Conservation (phyloP, 1,284 basidiomycete species). For the Melampsora americana region DNA sequence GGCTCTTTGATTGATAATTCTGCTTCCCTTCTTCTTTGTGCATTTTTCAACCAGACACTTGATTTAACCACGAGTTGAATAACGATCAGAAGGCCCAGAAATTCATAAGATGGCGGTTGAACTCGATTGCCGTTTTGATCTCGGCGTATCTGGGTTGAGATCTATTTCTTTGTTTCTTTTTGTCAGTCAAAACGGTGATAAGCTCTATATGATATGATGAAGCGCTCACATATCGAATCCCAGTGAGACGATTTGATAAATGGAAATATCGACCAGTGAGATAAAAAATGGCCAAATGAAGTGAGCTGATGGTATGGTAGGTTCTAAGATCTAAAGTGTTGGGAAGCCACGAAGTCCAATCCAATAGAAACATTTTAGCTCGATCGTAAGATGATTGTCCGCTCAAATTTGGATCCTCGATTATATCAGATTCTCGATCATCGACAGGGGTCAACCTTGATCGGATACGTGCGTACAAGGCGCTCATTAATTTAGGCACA, state of each 20-base stretch:
- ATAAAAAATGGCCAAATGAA: slow-evolving; percentile 56
- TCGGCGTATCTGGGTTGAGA: slow-evolving; percentile 28
- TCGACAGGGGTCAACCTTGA: slow-evolving; percentile 12
- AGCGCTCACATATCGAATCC: slow-evolving; percentile 52
- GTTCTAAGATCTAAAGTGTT: slow-evolving; percentile 51
- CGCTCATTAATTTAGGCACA: slow-evolving; percentile 12
- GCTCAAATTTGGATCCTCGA: slow-evolving; percentile 22
- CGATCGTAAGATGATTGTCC: slow-evolving; percentile 30
- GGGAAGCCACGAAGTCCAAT: slow-evolving; percentile 36
- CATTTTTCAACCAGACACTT: neutral
- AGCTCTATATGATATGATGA: neutral
- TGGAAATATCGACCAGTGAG: slow-evolving; percentile 55
- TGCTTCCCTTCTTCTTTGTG: slow-evolving; percentile 10
- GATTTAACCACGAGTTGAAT: slow-evolving; percentile 27
- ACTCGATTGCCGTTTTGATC: slow-evolving; percentile 25
- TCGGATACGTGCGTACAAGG: slow-evolving; percentile 20
- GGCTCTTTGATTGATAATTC: neutral
- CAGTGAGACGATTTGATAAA: slow-evolving; percentile 53
- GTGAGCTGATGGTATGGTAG: slow-evolving; percentile 51
- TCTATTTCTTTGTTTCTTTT: neutral
- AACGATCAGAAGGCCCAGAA: slow-evolving; percentile 33
- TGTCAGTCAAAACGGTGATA: too few species aligned
- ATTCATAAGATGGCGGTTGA: slow-evolving; percentile 32
- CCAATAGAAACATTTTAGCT: slow-evolving; percentile 13
- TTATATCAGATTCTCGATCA: slow-evolving; percentile 6